Conservation (phyloP, 768 basidiomycete genomes). For the Fistulinella prunicolor region DNA sequence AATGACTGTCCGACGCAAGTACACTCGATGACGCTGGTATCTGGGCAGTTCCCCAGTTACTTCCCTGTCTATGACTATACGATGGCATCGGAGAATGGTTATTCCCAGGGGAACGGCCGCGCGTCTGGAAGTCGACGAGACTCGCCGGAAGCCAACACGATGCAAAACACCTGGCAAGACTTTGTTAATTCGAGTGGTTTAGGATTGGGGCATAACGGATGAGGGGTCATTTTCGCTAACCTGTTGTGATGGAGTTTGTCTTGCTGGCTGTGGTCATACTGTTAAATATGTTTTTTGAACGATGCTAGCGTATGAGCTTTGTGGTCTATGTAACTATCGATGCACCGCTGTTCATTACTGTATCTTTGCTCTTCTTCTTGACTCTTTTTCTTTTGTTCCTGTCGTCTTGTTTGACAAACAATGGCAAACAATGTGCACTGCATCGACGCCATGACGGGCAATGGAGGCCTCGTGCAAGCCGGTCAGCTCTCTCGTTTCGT, state of each 20-base stretch:
- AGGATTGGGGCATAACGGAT: constrained; percentile 14
- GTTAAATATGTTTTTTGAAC: constrained; percentile 9
- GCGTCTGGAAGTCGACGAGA: constrained; percentile 34
- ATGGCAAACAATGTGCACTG: constrained; percentile 16
- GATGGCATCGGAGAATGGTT: constrained; percentile 30
- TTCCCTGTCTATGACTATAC: constrained; percentile 77
- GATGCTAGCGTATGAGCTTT: constrained; percentile 8
- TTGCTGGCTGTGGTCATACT: constrained; percentile 8
- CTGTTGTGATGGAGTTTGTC: constrained; percentile 2
- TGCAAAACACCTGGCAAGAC: constrained; percentile 64
- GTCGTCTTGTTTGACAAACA: constrained; percentile 17
- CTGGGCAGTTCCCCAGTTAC: constrained; percentile 56
- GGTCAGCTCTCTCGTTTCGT: constrained; percentile 1
- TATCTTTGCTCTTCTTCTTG: constrained; percentile 23
- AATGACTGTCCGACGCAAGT: constrained; percentile 20
- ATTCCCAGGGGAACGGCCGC: constrained; percentile 40
- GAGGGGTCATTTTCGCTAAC: neutral
- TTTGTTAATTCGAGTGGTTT: constrained; percentile 44
- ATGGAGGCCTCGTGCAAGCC: neutral
- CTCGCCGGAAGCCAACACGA: constrained; percentile 55
- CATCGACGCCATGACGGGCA: constrained; percentile 6
- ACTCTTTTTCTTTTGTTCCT: neutral
- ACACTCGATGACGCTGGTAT: constrained; percentile 32
- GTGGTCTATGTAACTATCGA: constrained; percentile 2
- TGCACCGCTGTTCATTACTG: constrained; percentile 13